Evolutionary conservation across 345 rosid genomes (phyloP), one percentile per base, ranked within the genome.

Genomic region (Garcia nutans): DNA sequence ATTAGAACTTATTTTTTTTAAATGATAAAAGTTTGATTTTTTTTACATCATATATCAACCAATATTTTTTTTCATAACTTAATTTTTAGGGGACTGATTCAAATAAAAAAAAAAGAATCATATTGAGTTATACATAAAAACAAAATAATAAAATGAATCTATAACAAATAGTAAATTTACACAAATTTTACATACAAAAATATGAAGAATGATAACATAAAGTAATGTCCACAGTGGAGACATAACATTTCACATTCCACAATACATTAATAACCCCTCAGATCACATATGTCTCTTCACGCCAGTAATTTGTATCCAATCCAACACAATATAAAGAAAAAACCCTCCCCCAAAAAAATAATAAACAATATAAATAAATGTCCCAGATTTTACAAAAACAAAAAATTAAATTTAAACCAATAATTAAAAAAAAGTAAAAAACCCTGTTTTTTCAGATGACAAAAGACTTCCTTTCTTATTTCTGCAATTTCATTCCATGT

Each of bases 141-240:
- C 31, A 56, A 2, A 33, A 33, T 33, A 6, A 42, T 31, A 37
- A 4, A 56, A 22, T 20, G 6, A 28, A 57, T n/a, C 50, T 50
- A 3, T 17, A 23, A 45, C 6, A 58, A 6, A 12, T 72, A 20
- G 31, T 9, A 61, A 54, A 80, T 76, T 71, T 80, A 72, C 77
- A 71, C 74, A 72, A 72, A 65, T 76, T 80, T 59, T 76, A 80
- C 80, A 76, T 37, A 59, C 20, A 75, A 67, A 55, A 57, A 63
- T 61, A 62, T 23, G 57, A 73, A 73, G 67, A 58, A 66, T 71
- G 24, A 67, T 28, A 61, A 58, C 26, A 69, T 33, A 16, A 20
- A 24, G 26, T 11, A 59, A 41, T 68, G 37, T 76, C 55, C 74
- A 76, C 72, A 20, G 10, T 24, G 59, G 65, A 68, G 44, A 75